Conservation (phyloP, 2,329 filamentous ascomycete genomes). For the Chalaropsis ovoidea region DNA sequence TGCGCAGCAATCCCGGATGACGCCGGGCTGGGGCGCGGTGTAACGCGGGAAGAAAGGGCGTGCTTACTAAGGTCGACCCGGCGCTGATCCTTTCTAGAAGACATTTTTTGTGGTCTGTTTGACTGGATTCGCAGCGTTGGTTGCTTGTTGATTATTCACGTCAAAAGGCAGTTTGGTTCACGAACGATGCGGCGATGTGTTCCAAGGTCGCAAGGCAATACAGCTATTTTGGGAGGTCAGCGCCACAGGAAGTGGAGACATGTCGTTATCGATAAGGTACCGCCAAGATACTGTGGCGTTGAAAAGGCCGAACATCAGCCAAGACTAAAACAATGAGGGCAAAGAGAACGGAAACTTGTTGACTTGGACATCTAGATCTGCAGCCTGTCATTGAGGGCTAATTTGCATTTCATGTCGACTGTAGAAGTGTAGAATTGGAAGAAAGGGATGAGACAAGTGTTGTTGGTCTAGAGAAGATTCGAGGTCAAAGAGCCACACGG, state of each 20-base stretch:
- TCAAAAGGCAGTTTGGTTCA: not conserved
- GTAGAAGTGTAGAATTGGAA: no score
- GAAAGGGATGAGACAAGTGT: no score
- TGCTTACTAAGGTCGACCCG: constrained; percentile 59
- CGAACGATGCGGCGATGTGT: constrained; percentile 9
- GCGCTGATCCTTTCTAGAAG: constrained; percentile 65
- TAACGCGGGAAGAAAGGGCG: not conserved
- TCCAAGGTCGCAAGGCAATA: constrained; percentile 1
- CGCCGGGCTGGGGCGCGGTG: not conserved
- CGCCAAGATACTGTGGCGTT: not conserved
- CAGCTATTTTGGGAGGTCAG: not conserved
- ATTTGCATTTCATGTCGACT: no score
- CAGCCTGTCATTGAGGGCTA: no score
- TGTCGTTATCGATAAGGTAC: not conserved
- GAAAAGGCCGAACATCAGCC: no score
- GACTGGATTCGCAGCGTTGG: constrained; percentile 1
- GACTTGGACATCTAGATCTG: no score
- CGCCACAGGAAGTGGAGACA: not conserved
- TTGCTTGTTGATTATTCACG: not conserved
- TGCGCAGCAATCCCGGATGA: not conserved
- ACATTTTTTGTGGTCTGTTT: constrained; percentile 41
- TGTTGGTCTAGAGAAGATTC: no score
- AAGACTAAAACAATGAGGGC: not conserved
- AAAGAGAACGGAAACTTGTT: not conserved
- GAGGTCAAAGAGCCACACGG: no score